These are phyloP conservation scores for Mitragyna speciosa DNA, from an alignment of 257 asterid species.

Conservation along the genomic window DNA sequence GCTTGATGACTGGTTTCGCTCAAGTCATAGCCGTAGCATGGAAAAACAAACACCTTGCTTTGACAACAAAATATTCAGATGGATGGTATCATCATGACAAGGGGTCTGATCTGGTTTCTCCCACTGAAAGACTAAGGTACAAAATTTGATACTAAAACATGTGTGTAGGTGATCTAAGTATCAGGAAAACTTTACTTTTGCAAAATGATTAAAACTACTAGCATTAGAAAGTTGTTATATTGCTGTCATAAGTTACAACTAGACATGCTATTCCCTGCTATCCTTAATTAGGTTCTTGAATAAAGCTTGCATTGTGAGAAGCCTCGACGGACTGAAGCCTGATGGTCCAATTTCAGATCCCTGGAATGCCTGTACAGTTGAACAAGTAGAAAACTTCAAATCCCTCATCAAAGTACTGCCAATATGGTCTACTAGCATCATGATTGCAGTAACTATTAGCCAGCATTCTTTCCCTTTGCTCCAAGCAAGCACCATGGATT, in stretches of 20 bases:
- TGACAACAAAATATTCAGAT: conserved; percentile 22
- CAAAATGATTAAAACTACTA: too few species aligned
- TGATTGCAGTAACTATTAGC: conserved; percentile 50
- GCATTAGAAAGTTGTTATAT: not conserved
- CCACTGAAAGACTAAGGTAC: conserved; percentile 53
- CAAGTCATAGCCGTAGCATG: conserved; percentile 48
- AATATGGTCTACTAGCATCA: conserved; percentile 71
- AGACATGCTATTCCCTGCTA: not conserved
- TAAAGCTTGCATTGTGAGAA: conserved; percentile 55
- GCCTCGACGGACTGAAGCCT: conserved; percentile 42
- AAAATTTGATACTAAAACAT: not conserved
- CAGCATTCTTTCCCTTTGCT: conserved; percentile 59
- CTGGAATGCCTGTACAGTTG: conserved; percentile 56
- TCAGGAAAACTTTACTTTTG: too few species aligned
- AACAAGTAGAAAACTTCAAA: conserved; percentile 70
- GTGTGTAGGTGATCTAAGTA: not conserved
- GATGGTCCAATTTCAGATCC: conserved; percentile 48
- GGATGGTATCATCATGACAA: conserved; percentile 35
- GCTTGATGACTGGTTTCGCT: conserved; percentile 53
- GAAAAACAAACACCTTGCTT: conserved; percentile 42
- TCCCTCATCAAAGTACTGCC: conserved; percentile 55
- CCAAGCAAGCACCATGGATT: conserved; percentile 58
- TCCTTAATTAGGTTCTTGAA: conserved; percentile 31
- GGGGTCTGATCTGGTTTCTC: conserved; percentile 32
- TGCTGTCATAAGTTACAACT: not conserved